phyloP scores from a whole-genome alignment of 352 stramenopile genomes.

The Phytopythium ostracodes region DNA sequence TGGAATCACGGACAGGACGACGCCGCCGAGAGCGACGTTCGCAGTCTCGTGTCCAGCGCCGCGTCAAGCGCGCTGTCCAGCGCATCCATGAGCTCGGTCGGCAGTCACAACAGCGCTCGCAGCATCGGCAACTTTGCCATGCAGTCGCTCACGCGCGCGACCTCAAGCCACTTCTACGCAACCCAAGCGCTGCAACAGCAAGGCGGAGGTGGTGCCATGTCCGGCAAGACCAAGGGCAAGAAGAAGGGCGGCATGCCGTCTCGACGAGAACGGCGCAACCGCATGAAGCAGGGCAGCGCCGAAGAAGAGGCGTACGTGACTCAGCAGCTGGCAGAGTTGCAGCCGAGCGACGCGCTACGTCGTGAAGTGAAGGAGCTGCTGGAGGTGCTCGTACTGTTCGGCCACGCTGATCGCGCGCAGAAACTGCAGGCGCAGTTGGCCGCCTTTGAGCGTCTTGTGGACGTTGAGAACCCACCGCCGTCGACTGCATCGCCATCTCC shows the following conservation, averaged over 20 bases:
- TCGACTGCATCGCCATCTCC: not conserved
- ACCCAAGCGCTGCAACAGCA: constrained; percentile 36
- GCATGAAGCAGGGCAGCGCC: constrained; percentile 64
- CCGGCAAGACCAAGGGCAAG: constrained; percentile 32
- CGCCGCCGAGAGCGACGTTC: constrained; percentile 37
- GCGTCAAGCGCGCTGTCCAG: constrained; percentile 61
- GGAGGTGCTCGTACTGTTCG: constrained; percentile 53
- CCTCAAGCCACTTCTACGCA: constrained; percentile 67
- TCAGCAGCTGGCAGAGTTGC: constrained; percentile 36
- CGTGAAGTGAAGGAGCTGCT: constrained; percentile 35
- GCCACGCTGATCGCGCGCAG: constrained; percentile 30
- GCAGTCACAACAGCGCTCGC: constrained; percentile 71
- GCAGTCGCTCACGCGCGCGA: constrained; percentile 49
- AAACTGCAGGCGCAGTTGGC: constrained; percentile 37
- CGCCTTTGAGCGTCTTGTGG: constrained; percentile 34
- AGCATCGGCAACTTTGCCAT: constrained; percentile 70
- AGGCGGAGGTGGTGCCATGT: constrained; percentile 3
- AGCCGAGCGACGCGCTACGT: constrained; percentile 31
- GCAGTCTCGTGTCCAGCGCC: constrained; percentile 34
- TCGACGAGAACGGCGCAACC: constrained; percentile 47
- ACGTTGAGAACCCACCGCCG: constrained; percentile 7
- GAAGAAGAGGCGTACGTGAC: constrained; percentile 66
- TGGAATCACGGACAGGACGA: constrained; percentile 30
- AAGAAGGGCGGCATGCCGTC: constrained; percentile 40
- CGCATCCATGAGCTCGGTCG: constrained; percentile 59